Percentiles rank a stretch among this genome's conserved stretches.
Evolutionary conservation across 2,329 filamentous ascomycete genomes (phyloP).

Genomic region (Nakataea oryzae): DNA sequence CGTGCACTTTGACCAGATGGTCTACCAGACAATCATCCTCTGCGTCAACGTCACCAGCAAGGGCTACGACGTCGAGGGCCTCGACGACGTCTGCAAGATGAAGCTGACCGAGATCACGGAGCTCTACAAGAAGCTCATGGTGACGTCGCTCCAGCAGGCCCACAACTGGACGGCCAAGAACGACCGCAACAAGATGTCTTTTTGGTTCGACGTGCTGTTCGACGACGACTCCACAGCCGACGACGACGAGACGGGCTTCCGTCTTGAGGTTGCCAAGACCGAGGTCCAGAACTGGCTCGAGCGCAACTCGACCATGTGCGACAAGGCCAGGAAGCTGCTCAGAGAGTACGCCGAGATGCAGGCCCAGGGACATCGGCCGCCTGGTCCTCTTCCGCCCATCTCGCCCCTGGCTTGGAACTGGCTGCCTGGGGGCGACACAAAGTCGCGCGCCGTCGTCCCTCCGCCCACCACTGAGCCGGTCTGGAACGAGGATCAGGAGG

Average conservation of each 20-base stretch:
- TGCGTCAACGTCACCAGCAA: constrained; percentile 59
- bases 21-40: constrained; percentile 54
- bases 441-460: constrained; percentile 23
- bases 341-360: constrained; percentile 42
- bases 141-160: constrained; percentile 55
- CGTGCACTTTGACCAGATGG: constrained; percentile 54
- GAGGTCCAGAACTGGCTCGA: constrained; percentile 55
- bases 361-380: constrained; percentile 28
- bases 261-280: constrained; percentile 44
- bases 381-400: constrained; percentile 37
- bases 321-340: constrained; percentile 42
- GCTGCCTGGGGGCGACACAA: constrained; percentile 27
- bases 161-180: constrained; percentile 63
- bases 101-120: constrained; percentile 55
- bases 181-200: constrained; percentile 59
- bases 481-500: constrained; percentile 39
- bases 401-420: constrained; percentile 46
- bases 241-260: constrained; percentile 42
- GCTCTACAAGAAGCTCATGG: constrained; percentile 52
- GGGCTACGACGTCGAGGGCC: constrained; percentile 53
- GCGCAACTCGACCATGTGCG: constrained; percentile 48
- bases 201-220: constrained; percentile 57
- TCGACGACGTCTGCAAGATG: constrained; percentile 44
- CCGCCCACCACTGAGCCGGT: constrained; percentile 27
- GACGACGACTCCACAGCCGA: constrained; percentile 41